phyloP scores from a whole-genome alignment of 2,329 filamentous ascomycete genomes.

The Septoria linicola region DNA sequence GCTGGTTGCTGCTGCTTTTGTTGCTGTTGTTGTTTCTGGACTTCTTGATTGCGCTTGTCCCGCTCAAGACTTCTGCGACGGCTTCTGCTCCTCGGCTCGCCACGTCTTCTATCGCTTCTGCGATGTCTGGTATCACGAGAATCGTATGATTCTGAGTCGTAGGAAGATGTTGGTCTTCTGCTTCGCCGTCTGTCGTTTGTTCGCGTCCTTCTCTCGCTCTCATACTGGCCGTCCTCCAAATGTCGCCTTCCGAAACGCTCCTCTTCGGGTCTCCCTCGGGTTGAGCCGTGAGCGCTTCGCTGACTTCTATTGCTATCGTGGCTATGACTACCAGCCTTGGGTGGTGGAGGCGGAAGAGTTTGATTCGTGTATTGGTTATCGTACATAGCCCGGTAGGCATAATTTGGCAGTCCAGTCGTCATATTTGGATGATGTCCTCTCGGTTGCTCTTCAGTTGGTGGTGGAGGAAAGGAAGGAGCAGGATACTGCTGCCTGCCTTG shows the following conservation, averaged over 20 bases:
- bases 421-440: conserved; percentile 6
- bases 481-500: conserved; percentile 13
- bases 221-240: conserved; percentile 2
- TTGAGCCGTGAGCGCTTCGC: conserved; percentile 10
- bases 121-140: conserved; percentile 1
- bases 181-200: conserved; percentile 2
- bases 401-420: conserved; percentile 10
- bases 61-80: conserved; percentile 7
- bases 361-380: conserved; percentile 11
- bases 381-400: conserved; percentile 17
- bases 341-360: conserved; percentile 1
- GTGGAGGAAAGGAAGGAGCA: conserved; percentile 11
- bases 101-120: conserved; percentile 10
- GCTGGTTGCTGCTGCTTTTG: conserved; percentile 13
- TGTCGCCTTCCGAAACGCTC: conserved; percentile 6
- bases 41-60: conserved; percentile 8
- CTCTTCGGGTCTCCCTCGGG: conserved; percentile 14
- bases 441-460: not conserved
- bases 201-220: conserved; percentile 5
- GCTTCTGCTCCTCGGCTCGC: conserved; percentile 10
- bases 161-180: conserved; percentile 6
- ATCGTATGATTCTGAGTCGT: conserved; percentile 17
- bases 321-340: conserved; percentile 14
- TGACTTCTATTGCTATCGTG: conserved; percentile 13
- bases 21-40: conserved; percentile 11